Percentiles rank a stretch among this genome's conserved stretches.
Conservation (phyloP, 306 rosid genomes). For the Notholithocarpus densiflorus region DNA sequence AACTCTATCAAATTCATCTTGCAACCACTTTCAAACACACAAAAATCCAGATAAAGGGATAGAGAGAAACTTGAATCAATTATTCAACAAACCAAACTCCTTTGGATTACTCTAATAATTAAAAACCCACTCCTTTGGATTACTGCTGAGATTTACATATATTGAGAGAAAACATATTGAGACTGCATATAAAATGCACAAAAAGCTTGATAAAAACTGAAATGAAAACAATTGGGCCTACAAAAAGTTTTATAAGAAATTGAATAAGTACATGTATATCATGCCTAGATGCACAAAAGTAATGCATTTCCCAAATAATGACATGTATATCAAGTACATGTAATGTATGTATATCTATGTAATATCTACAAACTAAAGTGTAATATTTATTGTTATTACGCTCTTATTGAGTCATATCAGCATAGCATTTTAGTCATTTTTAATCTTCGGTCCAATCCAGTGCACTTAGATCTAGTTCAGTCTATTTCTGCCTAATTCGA, state of each 20-base stretch:
- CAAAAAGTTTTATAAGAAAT: background rate
- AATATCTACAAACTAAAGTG: no score
- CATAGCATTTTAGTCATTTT: no score
- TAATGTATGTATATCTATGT: no score
- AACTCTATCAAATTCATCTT: background rate
- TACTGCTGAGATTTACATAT: background rate
- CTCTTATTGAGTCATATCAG: no score
- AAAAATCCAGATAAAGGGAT: background rate
- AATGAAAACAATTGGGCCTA: background rate
- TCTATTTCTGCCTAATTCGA: no score
- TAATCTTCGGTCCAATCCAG: no score
- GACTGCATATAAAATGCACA: background rate
- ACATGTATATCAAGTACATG: no score
- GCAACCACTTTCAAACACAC: background rate
- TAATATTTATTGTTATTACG: no score
- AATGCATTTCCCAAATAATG: background rate
- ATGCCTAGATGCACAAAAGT: background rate
- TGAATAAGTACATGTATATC: background rate
- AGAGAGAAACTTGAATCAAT: background rate
- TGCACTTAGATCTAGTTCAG: no score
- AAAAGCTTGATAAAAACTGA: background rate
- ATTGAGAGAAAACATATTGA: background rate
- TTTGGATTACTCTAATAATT: background rate
- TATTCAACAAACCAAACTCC: background rate
- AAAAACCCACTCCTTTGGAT: background rate